phyloP scores from a whole-genome alignment of 2,329 filamentous ascomycete genomes.

The Stachybotrys elegans region DNA sequence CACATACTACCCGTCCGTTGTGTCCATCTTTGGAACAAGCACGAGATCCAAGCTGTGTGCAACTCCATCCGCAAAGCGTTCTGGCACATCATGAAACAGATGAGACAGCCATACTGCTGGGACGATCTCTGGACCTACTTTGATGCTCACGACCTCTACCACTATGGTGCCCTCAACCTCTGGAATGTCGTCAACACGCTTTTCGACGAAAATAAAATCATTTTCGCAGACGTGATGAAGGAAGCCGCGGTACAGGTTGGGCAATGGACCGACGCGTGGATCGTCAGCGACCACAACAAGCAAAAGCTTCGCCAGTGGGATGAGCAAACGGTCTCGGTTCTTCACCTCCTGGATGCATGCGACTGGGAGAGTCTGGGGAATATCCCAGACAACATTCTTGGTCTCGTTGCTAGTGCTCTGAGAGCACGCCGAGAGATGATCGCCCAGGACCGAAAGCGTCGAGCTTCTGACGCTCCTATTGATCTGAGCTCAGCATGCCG shows the following conservation, averaged over 20 bases:
- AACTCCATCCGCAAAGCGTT: slow-evolving; percentile 32
- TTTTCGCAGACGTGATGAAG: slow-evolving; percentile 19
- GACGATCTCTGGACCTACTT: slow-evolving; percentile 43
- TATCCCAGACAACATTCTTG: slow-evolving; percentile 21
- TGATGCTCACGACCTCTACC: slow-evolving; percentile 42
- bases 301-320: slow-evolving; percentile 26
- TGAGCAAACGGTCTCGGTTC: slow-evolving; percentile 16
- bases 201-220: slow-evolving; percentile 32
- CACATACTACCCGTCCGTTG: slow-evolving; percentile 21
- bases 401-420: slow-evolving; percentile 26
- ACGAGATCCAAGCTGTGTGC: slow-evolving; percentile 32
- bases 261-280: slow-evolving; percentile 33
- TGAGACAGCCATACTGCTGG: slow-evolving; percentile 26
- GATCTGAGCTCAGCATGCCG: slow-evolving; percentile 21
- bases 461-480: slow-evolving; percentile 11
- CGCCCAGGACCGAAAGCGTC: slow-evolving; percentile 10
- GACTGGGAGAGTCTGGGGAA: slow-evolving; percentile 23
- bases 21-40: slow-evolving; percentile 31
- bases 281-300: slow-evolving; percentile 20
- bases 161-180: slow-evolving; percentile 41
- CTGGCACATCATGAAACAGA: slow-evolving; percentile 28
- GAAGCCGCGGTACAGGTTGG: slow-evolving; percentile 22
- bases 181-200: slow-evolving; percentile 40
- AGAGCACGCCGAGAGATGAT: slow-evolving; percentile 23
- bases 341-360: slow-evolving; percentile 18